phyloP scores from a whole-genome alignment of 441 rosid species.

The Mallotus japonicus region DNA sequence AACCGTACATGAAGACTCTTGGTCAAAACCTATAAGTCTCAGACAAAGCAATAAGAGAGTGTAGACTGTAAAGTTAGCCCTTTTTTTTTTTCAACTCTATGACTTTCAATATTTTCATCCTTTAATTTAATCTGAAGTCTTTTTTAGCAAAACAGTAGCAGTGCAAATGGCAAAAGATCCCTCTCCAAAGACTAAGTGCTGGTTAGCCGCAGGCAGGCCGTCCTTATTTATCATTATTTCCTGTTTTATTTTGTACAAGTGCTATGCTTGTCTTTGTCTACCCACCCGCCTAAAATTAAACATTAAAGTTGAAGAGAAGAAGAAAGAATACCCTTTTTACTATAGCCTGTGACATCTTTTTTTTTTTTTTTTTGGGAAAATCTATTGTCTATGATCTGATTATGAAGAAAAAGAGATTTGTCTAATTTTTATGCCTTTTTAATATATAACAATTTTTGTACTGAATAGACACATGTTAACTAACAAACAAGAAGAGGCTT shows the following conservation, averaged over 20 bases:
- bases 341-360: neutral
- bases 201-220: constrained; percentile 9
- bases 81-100: neutral
- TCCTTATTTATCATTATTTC: neutral
- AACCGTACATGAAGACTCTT: neutral
- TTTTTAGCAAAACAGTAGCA: constrained; percentile 3
- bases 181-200: neutral
- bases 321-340: neutral
- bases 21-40: neutral
- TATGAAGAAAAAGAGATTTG: neutral
- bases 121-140: neutral
- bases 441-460: neutral
- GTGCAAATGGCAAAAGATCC: neutral
- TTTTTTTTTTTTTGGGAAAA: too few relatives aligned
- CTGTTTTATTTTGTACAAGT: constrained; percentile 14
- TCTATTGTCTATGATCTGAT: too few relatives aligned
- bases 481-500: neutral
- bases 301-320: neutral
- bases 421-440: neutral
- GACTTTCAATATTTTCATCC: neutral
- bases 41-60: neutral
- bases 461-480: neutral
- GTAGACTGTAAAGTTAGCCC: neutral
- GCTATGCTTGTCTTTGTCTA: constrained; percentile 22
- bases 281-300: neutral